Conservation (phyloP, 2,329 filamentous ascomycete species). For the Xylaria sp. region DNA sequence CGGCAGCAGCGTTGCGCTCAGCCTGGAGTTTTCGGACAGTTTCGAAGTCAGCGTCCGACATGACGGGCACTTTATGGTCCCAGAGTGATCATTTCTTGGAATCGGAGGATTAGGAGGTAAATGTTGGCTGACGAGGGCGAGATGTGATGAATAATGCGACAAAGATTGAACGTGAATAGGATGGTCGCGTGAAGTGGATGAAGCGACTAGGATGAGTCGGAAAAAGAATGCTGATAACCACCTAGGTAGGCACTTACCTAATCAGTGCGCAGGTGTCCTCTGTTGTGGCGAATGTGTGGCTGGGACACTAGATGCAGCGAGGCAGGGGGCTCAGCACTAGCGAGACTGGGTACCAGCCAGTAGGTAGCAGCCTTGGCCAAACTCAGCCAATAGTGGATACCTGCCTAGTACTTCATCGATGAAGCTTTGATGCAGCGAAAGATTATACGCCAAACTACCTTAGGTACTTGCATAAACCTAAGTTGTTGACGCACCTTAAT, state of each 20-base stretch:
- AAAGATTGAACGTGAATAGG: conserved; percentile 21
- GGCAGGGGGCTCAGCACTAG: not conserved
- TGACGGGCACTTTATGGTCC: conserved; percentile 47
- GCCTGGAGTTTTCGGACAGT: conserved; percentile 86
- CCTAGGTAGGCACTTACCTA: no score
- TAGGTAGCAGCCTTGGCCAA: not conserved
- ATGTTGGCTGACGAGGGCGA: conserved; percentile 20
- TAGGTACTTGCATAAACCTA: no score
- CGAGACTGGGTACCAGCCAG: not conserved
- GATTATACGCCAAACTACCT: no score
- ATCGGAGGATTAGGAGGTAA: conserved; percentile 23
- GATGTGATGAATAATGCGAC: conserved; percentile 29
- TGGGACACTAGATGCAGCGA: conserved; percentile 3
- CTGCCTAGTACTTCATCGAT: no score
- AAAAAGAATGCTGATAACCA: not conserved
- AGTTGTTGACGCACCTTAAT: no score
- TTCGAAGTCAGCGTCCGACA: conserved; percentile 85
- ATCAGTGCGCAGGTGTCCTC: conserved; percentile 12
- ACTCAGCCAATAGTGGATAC: no score
- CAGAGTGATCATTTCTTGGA: conserved; percentile 40
- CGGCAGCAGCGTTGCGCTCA: conserved; percentile 84
- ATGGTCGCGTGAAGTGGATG: conserved; percentile 20
- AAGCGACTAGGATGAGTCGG: conserved; percentile 14
- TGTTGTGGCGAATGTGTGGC: conserved; percentile 24
- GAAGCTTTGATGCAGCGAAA: no score